phyloP scores from a whole-genome alignment of 345 rosid genomes.

The Draba incana region DNA sequence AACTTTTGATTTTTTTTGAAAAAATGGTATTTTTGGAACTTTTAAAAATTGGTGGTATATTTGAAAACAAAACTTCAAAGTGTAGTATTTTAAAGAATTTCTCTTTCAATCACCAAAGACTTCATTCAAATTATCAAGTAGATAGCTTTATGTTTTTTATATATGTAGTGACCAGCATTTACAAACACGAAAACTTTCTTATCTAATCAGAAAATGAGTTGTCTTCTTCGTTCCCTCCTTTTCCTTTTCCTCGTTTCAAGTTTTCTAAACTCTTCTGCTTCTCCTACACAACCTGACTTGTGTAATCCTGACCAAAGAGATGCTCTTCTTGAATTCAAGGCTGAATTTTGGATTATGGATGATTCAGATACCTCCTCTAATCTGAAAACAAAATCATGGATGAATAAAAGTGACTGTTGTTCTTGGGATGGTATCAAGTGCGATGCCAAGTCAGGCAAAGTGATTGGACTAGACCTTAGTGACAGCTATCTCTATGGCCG shows the following conservation, averaged over 20 bases:
- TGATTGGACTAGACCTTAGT: neutral
- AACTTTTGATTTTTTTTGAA: no score
- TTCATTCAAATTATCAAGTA: neutral
- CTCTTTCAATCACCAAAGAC: no score
- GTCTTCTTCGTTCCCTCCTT: neutral
- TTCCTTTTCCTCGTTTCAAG: neutral
- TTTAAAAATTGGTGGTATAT: no score
- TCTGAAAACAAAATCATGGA: neutral
- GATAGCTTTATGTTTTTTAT: neutral
- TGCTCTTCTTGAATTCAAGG: constrained; percentile 2
- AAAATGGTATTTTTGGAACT: no score
- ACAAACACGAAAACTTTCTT: neutral
- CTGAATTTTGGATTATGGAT: neutral
- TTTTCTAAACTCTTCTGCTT: neutral
- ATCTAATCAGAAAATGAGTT: neutral
- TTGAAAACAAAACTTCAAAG: no score
- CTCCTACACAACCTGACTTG: neutral
- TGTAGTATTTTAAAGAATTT: no score
- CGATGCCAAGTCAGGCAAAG: neutral
- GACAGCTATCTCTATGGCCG: neutral
- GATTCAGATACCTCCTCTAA: no score
- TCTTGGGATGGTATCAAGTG: constrained; percentile 22
- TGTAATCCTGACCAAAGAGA: neutral
- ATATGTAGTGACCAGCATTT: neutral
- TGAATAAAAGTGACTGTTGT: constrained; percentile 5